Evolutionary conservation across 164 flowering plant species (phyloP).

Genomic region (Annona cherimola): DNA sequence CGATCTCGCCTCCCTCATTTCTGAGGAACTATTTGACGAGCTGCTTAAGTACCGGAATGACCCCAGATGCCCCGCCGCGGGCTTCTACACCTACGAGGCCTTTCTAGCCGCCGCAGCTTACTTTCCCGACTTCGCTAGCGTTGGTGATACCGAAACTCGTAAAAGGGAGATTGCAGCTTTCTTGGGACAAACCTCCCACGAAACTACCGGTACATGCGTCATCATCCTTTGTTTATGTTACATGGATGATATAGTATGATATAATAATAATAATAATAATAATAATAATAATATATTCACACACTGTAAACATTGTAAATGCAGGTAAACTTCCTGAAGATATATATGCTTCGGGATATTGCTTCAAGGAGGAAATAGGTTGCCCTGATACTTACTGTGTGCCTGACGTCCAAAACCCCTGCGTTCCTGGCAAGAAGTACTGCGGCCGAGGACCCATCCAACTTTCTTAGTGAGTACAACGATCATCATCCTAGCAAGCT

Average conservation of each 20-base stretch:
- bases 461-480: too few relatives aligned
- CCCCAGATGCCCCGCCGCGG: not conserved
- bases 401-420: not conserved
- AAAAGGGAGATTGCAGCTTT: constrained; percentile 52
- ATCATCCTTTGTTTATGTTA: too few relatives aligned
- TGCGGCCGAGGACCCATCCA: too few relatives aligned
- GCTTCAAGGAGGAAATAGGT: constrained; percentile 16
- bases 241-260: too few relatives aligned
- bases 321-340: too few relatives aligned
- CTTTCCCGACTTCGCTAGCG: constrained; percentile 29
- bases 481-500: not conserved
- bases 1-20: not conserved
- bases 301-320: too few relatives aligned
- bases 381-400: too few relatives aligned
- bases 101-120: constrained; percentile 37
- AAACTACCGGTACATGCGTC: constrained; percentile 33
- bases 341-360: constrained; percentile 30
- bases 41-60: not conserved
- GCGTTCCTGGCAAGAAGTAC: not conserved
- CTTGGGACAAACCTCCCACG: constrained; percentile 46
- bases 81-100: constrained; percentile 44
- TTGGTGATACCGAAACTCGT: constrained; percentile 23
- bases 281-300: too few relatives aligned
- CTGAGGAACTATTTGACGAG: not conserved
- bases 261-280: too few relatives aligned